phyloP scores from a whole-genome alignment of 1,139 yeast species.

The Zhuliangozyma parablackwelliae region DNA sequence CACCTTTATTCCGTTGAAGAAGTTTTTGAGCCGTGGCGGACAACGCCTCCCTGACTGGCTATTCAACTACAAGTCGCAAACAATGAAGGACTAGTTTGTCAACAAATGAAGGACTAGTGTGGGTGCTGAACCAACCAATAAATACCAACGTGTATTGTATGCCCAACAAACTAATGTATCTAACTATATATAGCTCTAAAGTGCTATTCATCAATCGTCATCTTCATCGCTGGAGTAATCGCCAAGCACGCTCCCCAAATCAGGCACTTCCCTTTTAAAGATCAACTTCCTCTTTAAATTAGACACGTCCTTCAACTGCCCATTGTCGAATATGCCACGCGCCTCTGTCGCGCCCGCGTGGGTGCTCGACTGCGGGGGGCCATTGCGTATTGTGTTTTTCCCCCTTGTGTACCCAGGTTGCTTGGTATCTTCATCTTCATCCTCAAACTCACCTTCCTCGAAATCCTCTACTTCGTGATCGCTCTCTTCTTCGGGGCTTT shows the following conservation, averaged over 20 bases:
- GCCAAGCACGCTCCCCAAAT: constrained; percentile 9
- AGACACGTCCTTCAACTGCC: constrained; percentile 9
- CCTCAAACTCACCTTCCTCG: constrained; percentile 9
- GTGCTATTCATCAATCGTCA: constrained; percentile 6
- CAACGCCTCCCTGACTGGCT: constrained; percentile 54
- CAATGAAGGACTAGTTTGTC: constrained; percentile 8
- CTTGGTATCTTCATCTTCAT: neutral
- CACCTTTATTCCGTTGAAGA: constrained; percentile 48
- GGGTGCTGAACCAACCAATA: too few relatives aligned
- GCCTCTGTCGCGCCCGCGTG: too few relatives aligned
- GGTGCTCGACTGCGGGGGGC: too few relatives aligned
- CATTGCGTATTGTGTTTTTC: too few relatives aligned
- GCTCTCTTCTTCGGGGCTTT: too few relatives aligned
- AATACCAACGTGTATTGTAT: too few relatives aligned
- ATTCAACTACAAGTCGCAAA: constrained; percentile 21
- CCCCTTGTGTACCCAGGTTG: too few relatives aligned
- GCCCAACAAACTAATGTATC: too few relatives aligned
- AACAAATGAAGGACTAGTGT: too few relatives aligned
- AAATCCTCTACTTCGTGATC: constrained; percentile 3
- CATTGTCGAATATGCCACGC: constrained; percentile 5
- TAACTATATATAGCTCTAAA: neutral
- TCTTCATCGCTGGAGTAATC: constrained; percentile 27
- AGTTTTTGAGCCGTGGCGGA: constrained; percentile 45
- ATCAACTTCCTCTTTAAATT: constrained; percentile 5
- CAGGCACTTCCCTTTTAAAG: constrained; percentile 3